Base-by-base conservation (phyloP, 352 stramenopile species). In the Globisporangium splendens region DNA sequence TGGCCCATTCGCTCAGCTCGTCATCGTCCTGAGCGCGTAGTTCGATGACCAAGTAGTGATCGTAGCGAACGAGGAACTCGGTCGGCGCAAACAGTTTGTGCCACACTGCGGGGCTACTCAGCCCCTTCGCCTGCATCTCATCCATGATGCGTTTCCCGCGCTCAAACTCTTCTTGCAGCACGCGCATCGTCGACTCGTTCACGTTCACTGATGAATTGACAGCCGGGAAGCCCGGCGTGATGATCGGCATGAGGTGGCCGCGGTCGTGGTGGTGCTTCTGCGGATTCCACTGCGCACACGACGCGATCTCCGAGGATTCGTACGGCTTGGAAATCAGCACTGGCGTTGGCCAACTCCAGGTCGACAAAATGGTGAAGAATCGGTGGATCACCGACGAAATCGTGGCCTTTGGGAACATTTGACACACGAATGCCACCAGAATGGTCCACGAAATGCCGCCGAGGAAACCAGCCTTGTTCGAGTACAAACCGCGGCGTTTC, bases 191-290 rank as follows among this genome's bases (percentile, higher is more conserved):
- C 46, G 86, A 92, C 28, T 72, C 31, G 44, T 89, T 94, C 10
- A 96, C 86, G 56, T 93, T 94, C 20, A 91, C 81, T 1, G 84
- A 77, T 46, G 86, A 90, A 71, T 96, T 96, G 43, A 92, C 78
- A 4, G 81, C 73, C 8, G 86, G 84, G 56, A 88, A 96, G 18
- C 84, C 86, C 0, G 86, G 86, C 31, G 86, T 94, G 59, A 96
- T 87, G 59, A 96, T 94, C 39, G 84, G 86, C 86, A 96, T 94
- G 39, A 91, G 63, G 54, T 96, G 86, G 4, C 71, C 71, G 17
- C 84, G 84, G 58, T 96, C 84, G 62, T 88, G 80, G 50, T 83
- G 73, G 62, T 93, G 90, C 44, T 78, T 72, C 15, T 76, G 68
- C 10, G 86, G 86, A 57, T 75, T 77, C 86, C 86, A 96, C 62